Base-by-base conservation (phyloP, 1,139 yeast species). In the Magnusiomyces sp. region DNA sequence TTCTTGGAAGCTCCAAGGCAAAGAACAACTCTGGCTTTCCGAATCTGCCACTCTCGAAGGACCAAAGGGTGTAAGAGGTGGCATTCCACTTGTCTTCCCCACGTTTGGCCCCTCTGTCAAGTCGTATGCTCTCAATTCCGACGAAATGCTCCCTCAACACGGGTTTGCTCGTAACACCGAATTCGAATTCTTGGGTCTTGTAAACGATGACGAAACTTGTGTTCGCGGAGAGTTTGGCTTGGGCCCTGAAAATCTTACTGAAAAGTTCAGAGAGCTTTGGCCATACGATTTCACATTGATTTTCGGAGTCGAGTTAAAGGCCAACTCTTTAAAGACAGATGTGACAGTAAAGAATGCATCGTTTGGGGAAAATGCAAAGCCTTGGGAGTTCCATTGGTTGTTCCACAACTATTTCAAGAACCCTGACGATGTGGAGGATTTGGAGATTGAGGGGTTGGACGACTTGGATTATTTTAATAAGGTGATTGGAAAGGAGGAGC, bases 31-130 rank as follows among this genome's bases (percentile, higher is more conserved):
- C 47, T 83, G 85, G 83, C 64, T 71, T 20, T 63, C 70, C 47
- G 67, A 64, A 53, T 40, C 48, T n/a, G 96, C 97, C 48, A 79
- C 81, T 59, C 71, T 90, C 55, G 97, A 92, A 61, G 97, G 97
- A 2, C 70, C 90, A 46, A 86, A 84, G 64, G 94, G 97, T 1
- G 97, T 92, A 27, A 78, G 98, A 63, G 98, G 98, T 54, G 98
- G 98, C 47, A 86, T 92, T 50, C 98, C 98, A 11, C 73, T 92
- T 32, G 97, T 90, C 2, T 92, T 92, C 75, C 98, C 97, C 1
- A 69, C 89, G 6, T 92, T 92, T 67, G 97, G 98, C 53, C 88
- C 86, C 64, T 64, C 69, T n/a, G 59, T 69, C 19, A 40, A 49
- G 16, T 50, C 51, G 2, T 39, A 43, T 33, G 51, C 47, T 29